phyloP scores from a whole-genome alignment of 2,329 filamentous ascomycete species.

The Exophiala xenobiotica region DNA sequence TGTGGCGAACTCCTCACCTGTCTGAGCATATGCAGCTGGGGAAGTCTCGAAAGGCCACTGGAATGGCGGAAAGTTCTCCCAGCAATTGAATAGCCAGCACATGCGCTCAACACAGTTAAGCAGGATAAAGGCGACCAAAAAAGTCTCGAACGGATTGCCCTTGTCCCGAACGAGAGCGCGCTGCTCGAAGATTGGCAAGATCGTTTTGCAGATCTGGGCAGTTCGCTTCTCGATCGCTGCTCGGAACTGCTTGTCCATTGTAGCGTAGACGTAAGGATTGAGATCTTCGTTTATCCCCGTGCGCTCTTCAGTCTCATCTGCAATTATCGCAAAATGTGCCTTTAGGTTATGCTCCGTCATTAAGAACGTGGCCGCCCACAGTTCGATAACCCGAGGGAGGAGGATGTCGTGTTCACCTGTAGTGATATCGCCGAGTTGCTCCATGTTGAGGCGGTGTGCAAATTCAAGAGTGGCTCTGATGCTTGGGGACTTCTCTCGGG shows the following conservation, averaged over 20 bases:
- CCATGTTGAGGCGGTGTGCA: conserved; percentile 8
- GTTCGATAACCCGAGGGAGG: conserved; percentile 52
- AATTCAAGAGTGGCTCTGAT: conserved; percentile 36
- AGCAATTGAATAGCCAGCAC: conserved; percentile 57
- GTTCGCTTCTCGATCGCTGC: conserved; percentile 57
- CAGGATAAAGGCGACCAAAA: conserved; percentile 58
- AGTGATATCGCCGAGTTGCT: conserved; percentile 1
- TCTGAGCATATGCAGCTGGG: conserved; percentile 52
- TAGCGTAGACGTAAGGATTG: conserved; percentile 46
- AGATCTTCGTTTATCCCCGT: conserved; percentile 36
- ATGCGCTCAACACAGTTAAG: conserved; percentile 61
- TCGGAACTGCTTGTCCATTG: conserved; percentile 56
- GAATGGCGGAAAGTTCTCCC: conserved; percentile 44
- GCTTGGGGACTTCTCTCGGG: conserved; percentile 51
- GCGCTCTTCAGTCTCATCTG: conserved; percentile 34
- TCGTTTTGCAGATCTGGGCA: conserved; percentile 50
- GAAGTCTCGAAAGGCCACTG: conserved; percentile 56
- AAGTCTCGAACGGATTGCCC: conserved; percentile 58
- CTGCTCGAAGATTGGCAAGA: conserved; percentile 61
- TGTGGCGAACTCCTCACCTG: conserved; percentile 59
- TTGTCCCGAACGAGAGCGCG: conserved; percentile 57
- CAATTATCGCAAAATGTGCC: conserved; percentile 53
- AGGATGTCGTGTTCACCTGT: conserved; percentile 43
- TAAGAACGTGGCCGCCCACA: conserved; percentile 58
- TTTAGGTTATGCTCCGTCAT: conserved; percentile 43